Base-by-base conservation (phyloP, 306 rosid genomes). In the Trifolium pratense region DNA sequence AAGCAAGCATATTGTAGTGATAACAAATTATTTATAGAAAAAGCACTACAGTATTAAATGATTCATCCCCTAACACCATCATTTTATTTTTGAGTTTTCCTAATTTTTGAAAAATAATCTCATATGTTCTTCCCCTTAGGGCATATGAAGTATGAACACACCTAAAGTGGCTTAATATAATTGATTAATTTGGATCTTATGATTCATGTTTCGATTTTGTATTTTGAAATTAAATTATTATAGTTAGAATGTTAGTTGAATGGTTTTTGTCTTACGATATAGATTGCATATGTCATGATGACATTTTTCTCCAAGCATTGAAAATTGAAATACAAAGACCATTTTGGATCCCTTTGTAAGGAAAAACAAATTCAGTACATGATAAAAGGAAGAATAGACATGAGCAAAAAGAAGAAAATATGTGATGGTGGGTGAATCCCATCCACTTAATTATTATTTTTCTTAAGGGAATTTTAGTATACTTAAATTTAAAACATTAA, bases 71-170 rank as follows among this genome's bases (percentile, higher is more conserved):
- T n/a, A n/a, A n/a, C n/a, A n/a, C n/a, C n/a, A n/a, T 78, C 71
- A 64, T 69, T 68, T 52, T 70, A 29, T 78, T 59, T 25, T 68
- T 14, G 49, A n/a, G 7, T 36, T 70, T 48, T 53, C 29, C 15
- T 18, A 7, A 16, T 55, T 64, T 31, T 75, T 70, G 43, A 73
- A 79, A 74, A 64, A 64, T 58, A n/a, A 66, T 73, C 53, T 49
- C 34, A 13, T 78, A 76, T 79, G 68, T 71, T 63, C 43, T 67
- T 63, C 53, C 51, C 26, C 49, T 34, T 3, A 45, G 75, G 31
- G 74, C 70, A n/a, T n/a, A n/a, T n/a, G n/a, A n/a, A n/a, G n/a
- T n/a, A n/a, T n/a, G n/a, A n/a, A n/a, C n/a, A n/a, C n/a, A n/a
- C n/a, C n/a, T n/a, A n/a, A n/a, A n/a, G n/a, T n/a, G n/a, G n/a